Percentiles rank a stretch among this genome's conserved stretches.
Conservation (phyloP, 208 protist genomes). For the Willaertia magna region DNA sequence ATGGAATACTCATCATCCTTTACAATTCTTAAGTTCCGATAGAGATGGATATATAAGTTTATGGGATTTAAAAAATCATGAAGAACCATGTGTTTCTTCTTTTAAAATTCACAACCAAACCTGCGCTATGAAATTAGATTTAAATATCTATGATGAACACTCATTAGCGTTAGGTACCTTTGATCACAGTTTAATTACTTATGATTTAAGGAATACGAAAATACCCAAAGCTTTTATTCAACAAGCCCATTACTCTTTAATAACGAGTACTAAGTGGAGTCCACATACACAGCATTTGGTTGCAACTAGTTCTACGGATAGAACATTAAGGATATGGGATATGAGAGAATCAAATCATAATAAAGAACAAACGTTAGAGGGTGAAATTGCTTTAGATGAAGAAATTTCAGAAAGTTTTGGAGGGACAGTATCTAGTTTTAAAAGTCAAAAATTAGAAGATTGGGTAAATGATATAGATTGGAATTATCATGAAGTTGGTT, state of each 20-base stretch:
- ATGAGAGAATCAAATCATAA: background rate
- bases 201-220: background rate
- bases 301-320: background rate
- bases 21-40: background rate
- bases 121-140: background rate
- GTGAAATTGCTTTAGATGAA: background rate
- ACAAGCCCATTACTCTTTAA: background rate
- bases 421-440: background rate
- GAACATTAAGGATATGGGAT: constrained; percentile 12
- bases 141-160: background rate
- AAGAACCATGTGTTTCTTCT: background rate
- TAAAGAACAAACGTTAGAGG: background rate
- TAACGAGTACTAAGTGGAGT: background rate
- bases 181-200: background rate
- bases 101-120: background rate
- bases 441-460: constrained; percentile 9
- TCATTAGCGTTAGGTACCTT: background rate
- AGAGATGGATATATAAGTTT: background rate
- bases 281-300: constrained; percentile 3
- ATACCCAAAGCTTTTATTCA: background rate
- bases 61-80: background rate
- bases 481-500: constrained; percentile 9
- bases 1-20: background rate
- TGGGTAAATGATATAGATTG: background rate
- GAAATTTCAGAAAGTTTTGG: background rate